Conservation (phyloP, 176 grass and related monocot species). For the Eragrostis curvula region DNA sequence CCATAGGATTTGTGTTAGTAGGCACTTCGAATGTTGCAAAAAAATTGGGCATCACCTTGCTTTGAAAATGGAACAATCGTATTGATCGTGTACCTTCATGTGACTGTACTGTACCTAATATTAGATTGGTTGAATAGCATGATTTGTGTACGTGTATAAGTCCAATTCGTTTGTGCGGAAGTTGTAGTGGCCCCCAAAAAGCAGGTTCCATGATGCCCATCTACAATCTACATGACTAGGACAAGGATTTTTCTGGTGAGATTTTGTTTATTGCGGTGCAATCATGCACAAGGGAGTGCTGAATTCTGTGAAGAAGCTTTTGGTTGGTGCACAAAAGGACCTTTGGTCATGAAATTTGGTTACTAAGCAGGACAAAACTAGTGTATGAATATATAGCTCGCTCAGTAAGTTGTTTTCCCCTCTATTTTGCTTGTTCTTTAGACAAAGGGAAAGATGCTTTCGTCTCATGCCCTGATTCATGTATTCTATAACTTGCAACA, state of each 20-base stretch:
- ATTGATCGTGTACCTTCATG: not conserved
- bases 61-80: not conserved
- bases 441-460: not conserved
- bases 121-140: not conserved
- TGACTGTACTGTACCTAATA: not conserved
- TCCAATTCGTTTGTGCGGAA: not conserved
- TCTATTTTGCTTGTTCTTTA: not conserved
- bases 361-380: too few species aligned
- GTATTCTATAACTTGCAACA: not conserved
- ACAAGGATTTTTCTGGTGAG: slow-evolving; percentile 5
- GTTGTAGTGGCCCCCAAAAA: slow-evolving; percentile 10
- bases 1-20: not conserved
- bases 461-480: not conserved
- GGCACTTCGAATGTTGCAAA: not conserved
- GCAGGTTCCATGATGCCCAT: slow-evolving; percentile 15
- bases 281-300: slow-evolving; percentile 19
- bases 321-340: not conserved
- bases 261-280: slow-evolving; percentile 34
- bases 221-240: slow-evolving; percentile 29
- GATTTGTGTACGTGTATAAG: not conserved
- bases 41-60: not conserved
- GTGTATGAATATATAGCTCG: not conserved
- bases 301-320: not conserved
- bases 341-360: too few species aligned
- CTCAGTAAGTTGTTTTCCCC: too few species aligned